Evolutionary conservation across 73 alveolate genomes (phyloP), one percentile per base, ranked within the genome.

Genomic region (Paramecium biaurelia): DNA sequence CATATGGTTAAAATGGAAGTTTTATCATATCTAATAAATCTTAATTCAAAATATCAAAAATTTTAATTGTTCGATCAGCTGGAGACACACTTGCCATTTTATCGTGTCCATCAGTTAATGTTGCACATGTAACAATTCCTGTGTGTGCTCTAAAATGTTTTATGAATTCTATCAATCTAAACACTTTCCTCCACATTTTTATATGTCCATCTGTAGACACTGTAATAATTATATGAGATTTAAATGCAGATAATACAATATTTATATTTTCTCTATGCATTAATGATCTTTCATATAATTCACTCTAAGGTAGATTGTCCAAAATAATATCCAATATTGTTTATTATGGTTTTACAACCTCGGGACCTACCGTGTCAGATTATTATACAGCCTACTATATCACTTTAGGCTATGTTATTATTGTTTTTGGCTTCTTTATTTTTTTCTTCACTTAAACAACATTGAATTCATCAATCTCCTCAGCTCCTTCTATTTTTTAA

Each of bases 161-260:
- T 34, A 95, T 98, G 72, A 89, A 95, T 92, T 97, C 99, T 3
- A 97, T 93, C 34, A 98, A 97, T 85, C 93, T 89, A 74, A 92
- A 95, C 30, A 92, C 57, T 74, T 97, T 97, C 92, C 96, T 97
- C 99, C 99, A 97, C 87, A 97, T 95, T 74, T 97, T 97, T 7
- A 97, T 92, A 35, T 93, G 94, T 14, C 99, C 99, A 85, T 97
- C 99, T 68, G 92, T 82, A 37, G 98, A 94, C 37, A 96, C 92
- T 4, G 99, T 97, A 20, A 97, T 92, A 53, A 97, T 96, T 47
- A 92, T 94, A 86, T 96, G 98, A 37, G 96, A 85, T 63, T 76
- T 89, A 21, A 92, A 92, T 72, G 98, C 93, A 35, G 93, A 92
- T 38, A 94, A 87, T 30, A 67, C 95, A 28, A 92, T 92, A 59